Conservation (phyloP, 83 land plant species). For the Picea abies region DNA sequence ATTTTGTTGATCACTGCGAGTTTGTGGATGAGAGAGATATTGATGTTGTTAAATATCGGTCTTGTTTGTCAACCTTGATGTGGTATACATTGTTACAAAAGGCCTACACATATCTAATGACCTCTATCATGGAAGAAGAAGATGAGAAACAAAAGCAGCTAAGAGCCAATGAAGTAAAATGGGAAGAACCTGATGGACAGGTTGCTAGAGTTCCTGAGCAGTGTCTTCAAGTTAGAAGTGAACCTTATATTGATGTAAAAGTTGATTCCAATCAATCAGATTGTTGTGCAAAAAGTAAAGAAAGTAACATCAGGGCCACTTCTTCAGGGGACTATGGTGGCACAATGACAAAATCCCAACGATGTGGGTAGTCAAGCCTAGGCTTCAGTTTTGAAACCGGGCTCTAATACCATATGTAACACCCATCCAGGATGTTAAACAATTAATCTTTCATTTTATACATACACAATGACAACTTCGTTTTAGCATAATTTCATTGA, state of each 20-base stretch:
- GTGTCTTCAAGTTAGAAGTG: background rate
- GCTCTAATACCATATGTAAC: too few species aligned
- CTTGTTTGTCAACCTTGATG: slow-evolving; percentile 56
- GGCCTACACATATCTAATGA: slow-evolving; percentile 52
- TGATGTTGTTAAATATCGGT: slow-evolving; percentile 57
- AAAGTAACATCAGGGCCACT: background rate
- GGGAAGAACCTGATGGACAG: background rate
- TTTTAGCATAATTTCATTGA: too few species aligned
- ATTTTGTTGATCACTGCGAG: slow-evolving; percentile 56
- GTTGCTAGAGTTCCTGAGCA: slow-evolving; percentile 8
- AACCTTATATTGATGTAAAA: too few species aligned
- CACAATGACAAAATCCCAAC: too few species aligned
- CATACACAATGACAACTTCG: too few species aligned
- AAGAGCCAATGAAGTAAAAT: slow-evolving; percentile 19
- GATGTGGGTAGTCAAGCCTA: too few species aligned
- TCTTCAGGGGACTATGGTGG: too few species aligned
- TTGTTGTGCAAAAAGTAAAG: background rate
- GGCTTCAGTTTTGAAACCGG: too few species aligned
- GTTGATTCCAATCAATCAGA: background rate
- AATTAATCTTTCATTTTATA: too few species aligned
- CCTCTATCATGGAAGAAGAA: slow-evolving; percentile 51
- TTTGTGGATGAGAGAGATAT: slow-evolving; percentile 51
- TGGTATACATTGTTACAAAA: slow-evolving; percentile 64
- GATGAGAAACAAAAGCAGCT: slow-evolving; percentile 43
- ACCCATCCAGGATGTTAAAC: too few species aligned